Conservation (phyloP, 257 asterid genomes). For the Scutellaria baicalensis region DNA sequence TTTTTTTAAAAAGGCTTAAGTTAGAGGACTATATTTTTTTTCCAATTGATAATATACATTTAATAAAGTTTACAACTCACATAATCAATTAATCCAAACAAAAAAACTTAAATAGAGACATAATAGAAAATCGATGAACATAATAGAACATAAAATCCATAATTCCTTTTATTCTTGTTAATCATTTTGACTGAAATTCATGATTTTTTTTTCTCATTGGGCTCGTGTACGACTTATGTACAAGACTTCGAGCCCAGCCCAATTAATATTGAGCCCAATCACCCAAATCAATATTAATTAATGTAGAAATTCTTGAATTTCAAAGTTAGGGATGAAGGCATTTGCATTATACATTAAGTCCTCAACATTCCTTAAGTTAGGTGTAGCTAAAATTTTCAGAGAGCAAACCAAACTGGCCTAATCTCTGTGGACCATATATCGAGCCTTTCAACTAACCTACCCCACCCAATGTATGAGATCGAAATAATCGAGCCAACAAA, state of each 20-base stretch:
- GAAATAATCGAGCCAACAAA: neutral
- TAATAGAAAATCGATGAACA: no score
- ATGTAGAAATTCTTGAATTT: neutral
- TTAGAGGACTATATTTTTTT: no score
- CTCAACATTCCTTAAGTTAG: neutral
- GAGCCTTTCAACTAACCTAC: neutral
- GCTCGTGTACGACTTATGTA: no score
- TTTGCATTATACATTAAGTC: neutral
- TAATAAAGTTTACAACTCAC: no score
- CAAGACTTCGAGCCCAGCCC: neutral
- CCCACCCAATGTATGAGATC: neutral
- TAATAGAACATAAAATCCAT: no score
- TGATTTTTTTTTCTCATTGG: no score
- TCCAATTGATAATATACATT: no score
- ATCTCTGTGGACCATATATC: neutral
- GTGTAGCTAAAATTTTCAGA: conserved; percentile 3
- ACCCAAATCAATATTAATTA: neutral
- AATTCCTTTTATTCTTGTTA: no score
- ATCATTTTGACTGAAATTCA: no score
- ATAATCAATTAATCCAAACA: no score
- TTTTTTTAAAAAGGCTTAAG: no score
- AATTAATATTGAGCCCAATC: neutral
- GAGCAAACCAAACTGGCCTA: conserved; percentile 1
- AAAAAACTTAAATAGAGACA: no score
- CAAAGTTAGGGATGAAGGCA: conserved; percentile 17